phyloP scores from a whole-genome alignment of 2,329 filamentous ascomycete genomes.

The Xylariaceae sp. region DNA sequence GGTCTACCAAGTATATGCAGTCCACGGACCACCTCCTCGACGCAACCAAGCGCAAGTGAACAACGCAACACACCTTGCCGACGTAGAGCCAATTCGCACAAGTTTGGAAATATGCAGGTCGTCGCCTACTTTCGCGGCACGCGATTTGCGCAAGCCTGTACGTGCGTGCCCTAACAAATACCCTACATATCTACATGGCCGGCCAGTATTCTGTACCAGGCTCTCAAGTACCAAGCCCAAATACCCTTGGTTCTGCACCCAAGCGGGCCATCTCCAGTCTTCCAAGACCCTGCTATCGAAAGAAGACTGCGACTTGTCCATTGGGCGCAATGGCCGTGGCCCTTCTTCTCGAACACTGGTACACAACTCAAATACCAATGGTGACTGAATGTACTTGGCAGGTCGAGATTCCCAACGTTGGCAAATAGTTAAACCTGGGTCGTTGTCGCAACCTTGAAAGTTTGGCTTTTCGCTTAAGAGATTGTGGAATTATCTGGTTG shows the following conservation, averaged over 20 bases:
- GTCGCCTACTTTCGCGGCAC: slow-evolving; percentile 10
- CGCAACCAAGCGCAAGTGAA: slow-evolving; percentile 17
- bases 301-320: too few relatives aligned
- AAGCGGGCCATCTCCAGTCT: too few relatives aligned
- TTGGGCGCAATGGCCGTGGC: too few relatives aligned
- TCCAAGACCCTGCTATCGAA: too few relatives aligned
- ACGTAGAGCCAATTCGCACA: slow-evolving; percentile 10
- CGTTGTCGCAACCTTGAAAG: not conserved
- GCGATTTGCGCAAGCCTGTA: slow-evolving; percentile 3
- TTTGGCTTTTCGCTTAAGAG: not conserved
- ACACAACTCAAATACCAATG: too few relatives aligned
- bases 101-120: slow-evolving; percentile 10
- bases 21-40: slow-evolving; percentile 14
- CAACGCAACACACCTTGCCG: slow-evolving; percentile 19
- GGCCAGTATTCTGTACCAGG: too few relatives aligned
- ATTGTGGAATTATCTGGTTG: not conserved
- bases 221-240: too few relatives aligned
- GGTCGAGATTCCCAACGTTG: too few relatives aligned
- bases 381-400: too few relatives aligned
- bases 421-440: too few relatives aligned
- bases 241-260: too few relatives aligned
- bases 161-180: slow-evolving; percentile 7
- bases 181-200: not conserved
- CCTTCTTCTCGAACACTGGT: too few relatives aligned
- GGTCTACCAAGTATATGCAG: slow-evolving; percentile 1